A percentile compares a stretch with the other conserved stretches of the same genome.
phyloP scores from a whole-genome alignment of 2,329 filamentous ascomycete species.

The Magnaporthales sp. region DNA sequence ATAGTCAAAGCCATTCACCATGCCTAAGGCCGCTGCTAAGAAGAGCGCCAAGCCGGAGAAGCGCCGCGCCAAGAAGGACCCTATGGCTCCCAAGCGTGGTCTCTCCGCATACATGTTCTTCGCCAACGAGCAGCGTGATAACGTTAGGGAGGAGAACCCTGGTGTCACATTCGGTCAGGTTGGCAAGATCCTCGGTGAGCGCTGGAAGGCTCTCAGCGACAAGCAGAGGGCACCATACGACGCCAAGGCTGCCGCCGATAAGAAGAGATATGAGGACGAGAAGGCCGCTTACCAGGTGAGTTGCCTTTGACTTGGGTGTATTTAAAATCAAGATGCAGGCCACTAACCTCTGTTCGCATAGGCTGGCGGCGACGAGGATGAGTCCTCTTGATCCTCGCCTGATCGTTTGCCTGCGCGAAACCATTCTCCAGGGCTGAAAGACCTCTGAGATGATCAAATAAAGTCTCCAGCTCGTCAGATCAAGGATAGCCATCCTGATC shows the following conservation, averaged over 20 bases:
- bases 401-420: constrained; percentile 16
- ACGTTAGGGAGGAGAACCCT: constrained; percentile 96
- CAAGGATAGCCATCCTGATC: constrained; percentile 1
- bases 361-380: constrained; percentile 49
- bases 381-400: constrained; percentile 31
- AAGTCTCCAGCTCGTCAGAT: constrained; percentile 3
- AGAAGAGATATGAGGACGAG: constrained; percentile 99
- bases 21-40: constrained; percentile 53
- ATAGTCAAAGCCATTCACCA: constrained; percentile 26
- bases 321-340: background rate
- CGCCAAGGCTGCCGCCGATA: constrained; percentile 91
- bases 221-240: constrained; percentile 92
- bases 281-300: constrained; percentile 89
- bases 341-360: constrained; percentile 26
- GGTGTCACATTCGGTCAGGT: constrained; percentile 97
- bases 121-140: constrained; percentile 97
- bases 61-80: constrained; percentile 61
- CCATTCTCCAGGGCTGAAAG: constrained; percentile 5
- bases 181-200: constrained; percentile 95
- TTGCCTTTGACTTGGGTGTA: constrained; percentile 9
- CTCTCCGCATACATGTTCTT: constrained; percentile 99
- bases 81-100: constrained; percentile 97
- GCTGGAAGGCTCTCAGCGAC: constrained; percentile 94
- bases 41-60: constrained; percentile 44
- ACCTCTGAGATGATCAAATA: constrained; percentile 13